phyloP scores from a whole-genome alignment of 2,329 filamentous ascomycete species.

The Ophiostoma ips region DNA sequence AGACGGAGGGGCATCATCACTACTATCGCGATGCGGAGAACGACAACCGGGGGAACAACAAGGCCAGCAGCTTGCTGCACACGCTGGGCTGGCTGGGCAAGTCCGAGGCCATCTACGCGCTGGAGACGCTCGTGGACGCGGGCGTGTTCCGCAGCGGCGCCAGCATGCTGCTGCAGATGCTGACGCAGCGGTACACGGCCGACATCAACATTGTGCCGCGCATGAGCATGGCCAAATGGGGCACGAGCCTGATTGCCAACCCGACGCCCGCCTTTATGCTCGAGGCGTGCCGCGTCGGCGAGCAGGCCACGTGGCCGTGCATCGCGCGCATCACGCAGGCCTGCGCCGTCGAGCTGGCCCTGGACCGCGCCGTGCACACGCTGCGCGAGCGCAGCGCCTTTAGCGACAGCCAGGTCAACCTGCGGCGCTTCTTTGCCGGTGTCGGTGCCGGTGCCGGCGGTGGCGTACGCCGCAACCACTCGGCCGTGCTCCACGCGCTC shows the following conservation, averaged over 20 bases:
- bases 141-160: conserved; percentile 67
- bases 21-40: no score
- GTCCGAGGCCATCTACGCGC: conserved; percentile 64
- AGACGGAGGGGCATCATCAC: conserved; percentile 50
- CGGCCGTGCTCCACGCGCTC: neutral
- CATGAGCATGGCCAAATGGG: conserved; percentile 14
- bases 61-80: conserved; percentile 38
- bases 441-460: conserved; percentile 1
- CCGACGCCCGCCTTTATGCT: conserved; percentile 80
- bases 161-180: conserved; percentile 64
- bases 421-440: conserved; percentile 31
- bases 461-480: conserved; percentile 9
- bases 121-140: conserved; percentile 68
- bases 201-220: conserved; percentile 66
- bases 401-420: conserved; percentile 47
- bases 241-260: conserved; percentile 62
- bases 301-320: conserved; percentile 85
- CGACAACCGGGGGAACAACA: neutral
- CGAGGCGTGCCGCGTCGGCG: conserved; percentile 60
- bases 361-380: conserved; percentile 60
- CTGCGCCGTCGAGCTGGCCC: conserved; percentile 73
- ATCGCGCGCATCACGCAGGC: conserved; percentile 74
- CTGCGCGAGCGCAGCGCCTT: conserved; percentile 57
- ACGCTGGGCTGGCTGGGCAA: conserved; percentile 60
- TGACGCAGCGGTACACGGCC: conserved; percentile 84